Percentiles rank a stretch among this genome's conserved stretches.
Conservation (phyloP, 805 yeast species). For the Candida incommunis region DNA sequence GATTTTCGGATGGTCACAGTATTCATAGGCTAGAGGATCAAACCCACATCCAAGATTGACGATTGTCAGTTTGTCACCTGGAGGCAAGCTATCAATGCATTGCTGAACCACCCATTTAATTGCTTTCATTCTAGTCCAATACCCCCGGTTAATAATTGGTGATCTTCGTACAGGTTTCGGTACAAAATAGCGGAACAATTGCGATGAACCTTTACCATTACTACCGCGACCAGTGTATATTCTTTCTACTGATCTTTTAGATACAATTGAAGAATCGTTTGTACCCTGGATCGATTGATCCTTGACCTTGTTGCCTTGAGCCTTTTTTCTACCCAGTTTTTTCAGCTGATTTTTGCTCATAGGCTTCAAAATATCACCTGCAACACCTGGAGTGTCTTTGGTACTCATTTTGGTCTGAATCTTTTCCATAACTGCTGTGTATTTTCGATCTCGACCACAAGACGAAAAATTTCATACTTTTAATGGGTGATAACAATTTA, state of each 20-base stretch:
- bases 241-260: conserved; percentile 66
- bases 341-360: background rate
- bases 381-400: no score
- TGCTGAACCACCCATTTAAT: conserved; percentile 38
- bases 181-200: conserved; percentile 56
- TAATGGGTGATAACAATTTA: no score
- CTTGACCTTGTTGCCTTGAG: conserved; percentile 10
- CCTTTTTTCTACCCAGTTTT: background rate
- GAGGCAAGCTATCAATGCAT: conserved; percentile 24
- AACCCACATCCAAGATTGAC: conserved; percentile 74
- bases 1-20: conserved; percentile 17
- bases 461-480: no score
- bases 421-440: no score
- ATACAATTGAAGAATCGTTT: conserved; percentile 69
- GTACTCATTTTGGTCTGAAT: no score
- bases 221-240: conserved; percentile 23
- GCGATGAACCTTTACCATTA: conserved; percentile 10
- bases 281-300: conserved; percentile 73
- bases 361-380: background rate
- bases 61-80: conserved; percentile 23
- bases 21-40: conserved; percentile 45
- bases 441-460: no score
- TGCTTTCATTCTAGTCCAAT: conserved; percentile 68
- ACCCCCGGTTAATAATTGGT: conserved; percentile 71
- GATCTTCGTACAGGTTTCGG: conserved; percentile 52